Evolutionary conservation across 164 flowering plant genomes (phyloP), one percentile per base, ranked within the genome.

Genomic region (Nymphaea thermarum): DNA sequence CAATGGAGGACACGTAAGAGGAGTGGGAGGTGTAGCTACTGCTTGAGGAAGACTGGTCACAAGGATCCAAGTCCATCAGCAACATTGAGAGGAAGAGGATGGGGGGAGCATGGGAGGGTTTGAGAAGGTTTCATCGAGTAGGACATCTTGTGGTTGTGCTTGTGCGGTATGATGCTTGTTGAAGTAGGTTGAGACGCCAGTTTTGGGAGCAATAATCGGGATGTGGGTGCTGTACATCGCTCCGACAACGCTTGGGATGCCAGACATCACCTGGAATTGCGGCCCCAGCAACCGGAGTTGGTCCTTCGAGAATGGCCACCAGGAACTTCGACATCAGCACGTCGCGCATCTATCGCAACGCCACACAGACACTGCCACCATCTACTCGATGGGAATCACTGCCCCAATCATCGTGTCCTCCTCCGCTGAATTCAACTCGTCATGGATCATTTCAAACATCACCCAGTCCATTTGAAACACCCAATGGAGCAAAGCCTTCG

Each of bases 361-460:
- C 90, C 90, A 90, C 3, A 90, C 75, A 66, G 94, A 90, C n/a
- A 87, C 96, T 0, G 94, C 94, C 0, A 90, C 93, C 25, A 93
- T 78, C 44, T 90, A 91, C 12, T 79, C 86, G 42, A 86, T 91
- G 4, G 96, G 96, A 57, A 88, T 88, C 10, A 94, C 94, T 15
- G 85, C 83, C 0, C 96, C 86, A 2, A 90, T 87, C 87, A 76
- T 82, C 3, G 96, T 90, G 73, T 90, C 86, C 71, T 91, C 88
- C 73, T 89, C 89, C 4, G 68, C 82, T 0, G 87, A 74, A 4
- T 84, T 85, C 43, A 91, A 79, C 76, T 91, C 90, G 8, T 80
- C 80, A 65, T 96, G 89, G 2, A 91, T 84, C 88, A 87, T 72
- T 3, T 89, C 82, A 64, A 91, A 91, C 6, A 96, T 91, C 3